phyloP scores from a whole-genome alignment of 2,329 filamentous ascomycete species.

The Xylariales sp. region DNA sequence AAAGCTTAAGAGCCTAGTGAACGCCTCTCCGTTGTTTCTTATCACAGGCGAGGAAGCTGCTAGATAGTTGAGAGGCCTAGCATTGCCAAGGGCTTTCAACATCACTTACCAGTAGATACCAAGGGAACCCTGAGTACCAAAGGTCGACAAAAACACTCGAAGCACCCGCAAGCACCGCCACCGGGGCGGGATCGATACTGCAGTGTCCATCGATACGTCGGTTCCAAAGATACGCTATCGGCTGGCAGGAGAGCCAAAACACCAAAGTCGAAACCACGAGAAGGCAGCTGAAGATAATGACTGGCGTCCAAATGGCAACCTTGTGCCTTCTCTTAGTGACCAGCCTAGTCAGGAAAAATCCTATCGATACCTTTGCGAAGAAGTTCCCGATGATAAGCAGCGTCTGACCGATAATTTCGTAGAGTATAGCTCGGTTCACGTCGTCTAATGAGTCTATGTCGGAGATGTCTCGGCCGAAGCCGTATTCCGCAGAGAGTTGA shows the following conservation, averaged over 20 bases:
- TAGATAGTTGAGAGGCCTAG: slow-evolving; percentile 4
- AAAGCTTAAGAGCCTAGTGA: background rate
- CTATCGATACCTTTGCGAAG: slow-evolving; percentile 54
- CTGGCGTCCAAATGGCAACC: slow-evolving; percentile 51
- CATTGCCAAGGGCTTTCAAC: background rate
- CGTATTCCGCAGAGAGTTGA: slow-evolving; percentile 17
- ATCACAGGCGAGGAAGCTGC: background rate
- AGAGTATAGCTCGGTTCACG: slow-evolving; percentile 43
- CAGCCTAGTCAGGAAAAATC: slow-evolving; percentile 54
- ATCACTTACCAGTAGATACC: slow-evolving; percentile 32
- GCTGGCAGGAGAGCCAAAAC: slow-evolving; percentile 37
- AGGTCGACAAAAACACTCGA: slow-evolving; percentile 35
- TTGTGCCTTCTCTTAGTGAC: slow-evolving; percentile 52
- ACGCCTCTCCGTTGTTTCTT: background rate
- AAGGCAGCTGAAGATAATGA: slow-evolving; percentile 35
- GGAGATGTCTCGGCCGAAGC: slow-evolving; percentile 23
- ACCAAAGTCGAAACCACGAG: slow-evolving; percentile 8
- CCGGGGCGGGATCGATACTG: slow-evolving; percentile 20
- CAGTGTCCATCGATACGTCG: slow-evolving; percentile 35
- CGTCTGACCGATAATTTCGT: slow-evolving; percentile 51
- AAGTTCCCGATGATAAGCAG: slow-evolving; percentile 56
- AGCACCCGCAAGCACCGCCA: slow-evolving; percentile 23
- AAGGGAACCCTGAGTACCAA: slow-evolving; percentile 34
- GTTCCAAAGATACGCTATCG: slow-evolving; percentile 36
- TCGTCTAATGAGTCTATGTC: slow-evolving; percentile 19